Evolutionary conservation across 768 basidiomycete species (phyloP).

Genomic region (Russula foetens): DNA sequence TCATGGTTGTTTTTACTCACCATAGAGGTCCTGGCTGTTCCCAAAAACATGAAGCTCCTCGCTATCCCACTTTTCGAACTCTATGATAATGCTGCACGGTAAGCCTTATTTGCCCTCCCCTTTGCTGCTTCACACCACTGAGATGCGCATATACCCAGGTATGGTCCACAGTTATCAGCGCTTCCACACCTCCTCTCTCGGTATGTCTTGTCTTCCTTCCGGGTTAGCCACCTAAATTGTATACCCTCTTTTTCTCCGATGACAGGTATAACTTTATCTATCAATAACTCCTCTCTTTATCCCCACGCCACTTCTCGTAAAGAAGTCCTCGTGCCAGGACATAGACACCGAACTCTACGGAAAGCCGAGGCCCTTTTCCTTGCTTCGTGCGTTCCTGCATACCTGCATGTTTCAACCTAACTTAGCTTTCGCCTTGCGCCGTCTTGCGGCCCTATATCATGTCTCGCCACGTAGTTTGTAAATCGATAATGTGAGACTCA

Average conservation of each 20-base stretch:
- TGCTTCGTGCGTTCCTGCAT: neutral
- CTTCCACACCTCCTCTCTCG: conserved; percentile 88
- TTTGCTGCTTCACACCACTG: neutral
- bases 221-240: neutral
- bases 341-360: neutral
- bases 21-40: conserved; percentile 89
- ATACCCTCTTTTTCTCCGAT: neutral
- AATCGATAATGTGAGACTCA: conserved; percentile 3
- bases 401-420: neutral
- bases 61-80: conserved; percentile 95
- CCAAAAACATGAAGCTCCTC: conserved; percentile 97
- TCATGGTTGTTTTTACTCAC: neutral
- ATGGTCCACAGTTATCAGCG: conserved; percentile 90
- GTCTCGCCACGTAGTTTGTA: conserved; percentile 1
- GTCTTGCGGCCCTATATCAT: neutral
- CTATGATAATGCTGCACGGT: conserved; percentile 94
- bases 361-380: neutral
- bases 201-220: conserved; percentile 30
- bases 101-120: conserved; percentile 19
- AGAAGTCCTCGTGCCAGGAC: neutral
- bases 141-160: conserved; percentile 33
- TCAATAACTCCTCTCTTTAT: conserved; percentile 7
- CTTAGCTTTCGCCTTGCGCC: neutral
- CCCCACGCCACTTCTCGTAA: neutral
- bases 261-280: conserved; percentile 30